Percentiles rank a stretch among this genome's conserved stretches.
Conservation (phyloP, 2,329 filamentous ascomycete genomes). For the Myrmaecium sp. region DNA sequence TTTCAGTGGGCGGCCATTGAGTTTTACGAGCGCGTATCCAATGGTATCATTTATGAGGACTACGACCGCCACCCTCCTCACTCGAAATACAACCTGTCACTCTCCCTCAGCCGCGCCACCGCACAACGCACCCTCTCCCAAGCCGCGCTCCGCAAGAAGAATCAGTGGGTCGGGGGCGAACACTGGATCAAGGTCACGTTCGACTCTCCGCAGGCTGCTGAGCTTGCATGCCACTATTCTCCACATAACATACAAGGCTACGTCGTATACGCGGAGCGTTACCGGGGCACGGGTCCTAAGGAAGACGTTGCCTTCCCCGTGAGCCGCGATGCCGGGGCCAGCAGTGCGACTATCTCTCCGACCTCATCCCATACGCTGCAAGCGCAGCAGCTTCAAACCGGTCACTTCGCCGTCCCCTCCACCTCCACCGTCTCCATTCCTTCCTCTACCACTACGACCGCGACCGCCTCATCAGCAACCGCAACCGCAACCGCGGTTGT, state of each 20-base stretch:
- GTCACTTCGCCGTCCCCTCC: conserved; percentile 12
- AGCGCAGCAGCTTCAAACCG: conserved; percentile 5
- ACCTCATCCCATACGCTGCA: conserved; percentile 18
- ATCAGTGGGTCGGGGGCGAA: conserved; percentile 63
- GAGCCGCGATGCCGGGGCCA: conserved; percentile 13
- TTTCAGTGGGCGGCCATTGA: conserved; percentile 68
- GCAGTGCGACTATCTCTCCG: conserved; percentile 16
- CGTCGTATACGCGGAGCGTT: conserved; percentile 30
- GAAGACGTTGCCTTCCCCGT: conserved; percentile 25
- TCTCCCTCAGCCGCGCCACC: conserved; percentile 56
- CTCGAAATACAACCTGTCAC: conserved; percentile 53
- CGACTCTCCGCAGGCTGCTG: conserved; percentile 30
- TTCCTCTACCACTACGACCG: too few species aligned
- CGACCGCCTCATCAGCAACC: conserved; percentile 25
- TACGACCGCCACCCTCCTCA: conserved; percentile 74
- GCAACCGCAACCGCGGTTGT: conserved; percentile 10
- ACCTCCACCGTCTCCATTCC: too few species aligned
- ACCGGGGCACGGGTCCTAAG: conserved; percentile 25
- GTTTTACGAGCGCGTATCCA: conserved; percentile 70
- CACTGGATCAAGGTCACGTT: conserved; percentile 64
- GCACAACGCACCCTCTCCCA: conserved; percentile 50
- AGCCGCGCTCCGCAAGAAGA: conserved; percentile 63
- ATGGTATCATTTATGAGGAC: conserved; percentile 75
- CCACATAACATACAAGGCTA: conserved; percentile 31
- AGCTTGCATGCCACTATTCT: conserved; percentile 28